Percentiles rank a stretch among this genome's conserved stretches.
Conservation (phyloP, 106 monocot species). For the Ottelia alismoides region DNA sequence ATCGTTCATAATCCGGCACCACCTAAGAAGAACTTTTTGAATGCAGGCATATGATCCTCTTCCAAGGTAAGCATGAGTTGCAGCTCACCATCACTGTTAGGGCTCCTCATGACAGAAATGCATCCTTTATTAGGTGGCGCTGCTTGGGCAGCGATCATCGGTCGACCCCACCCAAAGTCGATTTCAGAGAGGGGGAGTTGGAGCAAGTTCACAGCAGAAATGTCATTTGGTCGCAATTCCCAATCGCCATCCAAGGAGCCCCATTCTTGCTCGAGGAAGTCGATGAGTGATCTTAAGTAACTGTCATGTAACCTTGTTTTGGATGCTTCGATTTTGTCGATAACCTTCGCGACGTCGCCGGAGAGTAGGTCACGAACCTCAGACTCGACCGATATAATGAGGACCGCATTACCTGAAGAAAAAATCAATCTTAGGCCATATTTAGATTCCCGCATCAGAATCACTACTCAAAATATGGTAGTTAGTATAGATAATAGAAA, state of each 20-base stretch:
- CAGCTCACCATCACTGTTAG: no score
- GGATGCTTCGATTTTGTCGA: slow-evolving; percentile 7
- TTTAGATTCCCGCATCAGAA: no score
- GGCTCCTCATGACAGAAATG: no score
- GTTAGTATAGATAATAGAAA: no score
- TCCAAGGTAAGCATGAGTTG: no score
- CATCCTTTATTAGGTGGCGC: slow-evolving; percentile 10
- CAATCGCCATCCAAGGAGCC: slow-evolving; percentile 6
- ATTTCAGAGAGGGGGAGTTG: slow-evolving; percentile 18
- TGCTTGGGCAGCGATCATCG: slow-evolving; percentile 21
- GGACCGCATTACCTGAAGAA: slow-evolving; percentile 45
- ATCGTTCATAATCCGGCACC: no score
- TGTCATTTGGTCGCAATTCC: slow-evolving; percentile 2
- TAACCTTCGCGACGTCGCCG: not conserved
- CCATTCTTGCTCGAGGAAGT: slow-evolving; percentile 21
- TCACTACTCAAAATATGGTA: no score
- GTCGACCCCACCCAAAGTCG: slow-evolving; percentile 48
- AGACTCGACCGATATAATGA: slow-evolving; percentile 12
- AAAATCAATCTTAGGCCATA: no score
- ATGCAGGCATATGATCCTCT: no score
- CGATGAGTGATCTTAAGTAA: slow-evolving; percentile 24
- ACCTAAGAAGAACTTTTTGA: no score
- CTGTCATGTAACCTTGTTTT: slow-evolving; percentile 6
- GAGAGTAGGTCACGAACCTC: slow-evolving; percentile 3
- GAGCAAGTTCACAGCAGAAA: slow-evolving; percentile 29